Conservation (phyloP, 371 early-diverging fungal species). For the Paraphysoderma sedebokerense region DNA sequence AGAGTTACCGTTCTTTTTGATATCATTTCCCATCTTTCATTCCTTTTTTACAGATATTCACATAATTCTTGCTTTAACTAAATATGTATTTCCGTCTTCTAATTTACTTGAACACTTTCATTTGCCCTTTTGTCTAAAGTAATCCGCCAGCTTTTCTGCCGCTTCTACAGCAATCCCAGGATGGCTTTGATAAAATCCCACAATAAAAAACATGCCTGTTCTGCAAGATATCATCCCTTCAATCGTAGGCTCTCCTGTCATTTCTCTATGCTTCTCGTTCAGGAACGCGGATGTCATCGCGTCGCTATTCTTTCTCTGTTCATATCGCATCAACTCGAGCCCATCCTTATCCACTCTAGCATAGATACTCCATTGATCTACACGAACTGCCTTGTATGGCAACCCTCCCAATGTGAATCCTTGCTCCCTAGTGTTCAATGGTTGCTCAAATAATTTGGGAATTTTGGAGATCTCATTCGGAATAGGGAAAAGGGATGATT, state of each 20-base stretch:
- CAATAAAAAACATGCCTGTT: background rate
- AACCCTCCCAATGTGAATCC: background rate
- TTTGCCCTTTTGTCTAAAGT: background rate
- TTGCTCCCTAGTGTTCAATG: background rate
- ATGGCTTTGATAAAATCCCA: background rate
- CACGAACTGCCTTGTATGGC: background rate
- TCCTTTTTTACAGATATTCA: no score
- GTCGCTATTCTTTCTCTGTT: background rate
- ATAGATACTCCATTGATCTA: background rate
- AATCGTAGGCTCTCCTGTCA: background rate
- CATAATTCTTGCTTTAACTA: no score
- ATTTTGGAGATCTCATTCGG: background rate
- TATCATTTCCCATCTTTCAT: no score
- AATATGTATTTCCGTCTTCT: no score
- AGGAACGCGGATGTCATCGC: background rate
- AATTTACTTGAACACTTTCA: no score
- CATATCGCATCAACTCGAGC: background rate
- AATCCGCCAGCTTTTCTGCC: background rate
- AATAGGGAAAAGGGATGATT: background rate
- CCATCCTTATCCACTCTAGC: background rate
- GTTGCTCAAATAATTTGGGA: background rate
- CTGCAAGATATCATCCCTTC: background rate
- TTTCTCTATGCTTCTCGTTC: background rate
- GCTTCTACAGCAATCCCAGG: constrained; percentile 1
- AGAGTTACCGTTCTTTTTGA: no score